Percentiles rank a stretch among this genome's conserved stretches.
Conservation (phyloP, 2,329 filamentous ascomycete species). For the Trichoderma harzianum region DNA sequence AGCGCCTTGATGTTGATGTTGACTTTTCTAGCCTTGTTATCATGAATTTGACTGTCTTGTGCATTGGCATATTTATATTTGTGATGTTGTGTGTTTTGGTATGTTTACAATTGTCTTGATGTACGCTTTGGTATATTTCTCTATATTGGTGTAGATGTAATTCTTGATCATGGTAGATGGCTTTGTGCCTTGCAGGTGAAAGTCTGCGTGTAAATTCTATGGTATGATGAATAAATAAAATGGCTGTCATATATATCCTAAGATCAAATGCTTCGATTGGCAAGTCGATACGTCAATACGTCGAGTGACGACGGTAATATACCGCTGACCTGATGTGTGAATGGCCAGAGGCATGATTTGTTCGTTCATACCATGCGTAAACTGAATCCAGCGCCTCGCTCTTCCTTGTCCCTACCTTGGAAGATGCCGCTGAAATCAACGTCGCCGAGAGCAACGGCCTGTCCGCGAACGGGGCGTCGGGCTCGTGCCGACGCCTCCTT, state of each 20-base stretch:
- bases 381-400: conserved; percentile 62
- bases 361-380: conserved; percentile 54
- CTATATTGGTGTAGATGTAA: not conserved
- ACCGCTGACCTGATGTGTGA: not conserved
- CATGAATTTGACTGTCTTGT: not conserved
- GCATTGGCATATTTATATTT: too few relatives aligned
- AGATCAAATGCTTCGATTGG: not conserved
- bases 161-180: not conserved
- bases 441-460: conserved; percentile 53
- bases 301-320: not conserved
- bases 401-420: conserved; percentile 61
- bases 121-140: too few relatives aligned
- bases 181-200: not conserved
- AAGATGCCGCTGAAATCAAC: conserved; percentile 71
- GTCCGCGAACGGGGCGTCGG: conserved; percentile 76
- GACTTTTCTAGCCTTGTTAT: not conserved
- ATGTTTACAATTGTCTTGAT: not conserved
- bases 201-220: not conserved
- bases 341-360: not conserved
- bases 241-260: not conserved
- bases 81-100: too few relatives aligned
- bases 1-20: conserved; percentile 4
- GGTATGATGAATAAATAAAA: not conserved
- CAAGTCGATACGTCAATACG: not conserved
- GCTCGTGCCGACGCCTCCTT: conserved; percentile 66